phyloP scores from a whole-genome alignment of 306 rosid species.

The Pyrus betulifolia region DNA sequence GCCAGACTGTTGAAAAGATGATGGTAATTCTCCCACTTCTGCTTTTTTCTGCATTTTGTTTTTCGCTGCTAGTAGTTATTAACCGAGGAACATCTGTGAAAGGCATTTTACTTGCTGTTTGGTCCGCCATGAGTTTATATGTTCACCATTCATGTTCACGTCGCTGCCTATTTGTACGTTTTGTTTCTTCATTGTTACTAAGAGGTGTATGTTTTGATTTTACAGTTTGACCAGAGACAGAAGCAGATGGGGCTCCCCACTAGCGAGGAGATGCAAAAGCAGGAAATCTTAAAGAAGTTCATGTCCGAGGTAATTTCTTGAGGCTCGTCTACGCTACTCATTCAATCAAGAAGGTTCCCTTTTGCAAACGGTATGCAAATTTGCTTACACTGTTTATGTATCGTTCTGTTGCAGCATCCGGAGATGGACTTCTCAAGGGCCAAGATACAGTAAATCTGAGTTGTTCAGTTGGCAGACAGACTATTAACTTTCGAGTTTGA shows the following conservation, averaged over 20 bases:
- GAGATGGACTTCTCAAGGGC: constrained; percentile 90
- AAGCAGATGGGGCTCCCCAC: constrained; percentile 84
- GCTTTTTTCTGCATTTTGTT: not conserved
- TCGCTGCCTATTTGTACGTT: not conserved
- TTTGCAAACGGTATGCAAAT: not conserved
- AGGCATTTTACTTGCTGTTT: not conserved
- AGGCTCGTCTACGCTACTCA: not conserved
- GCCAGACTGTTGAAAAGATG: constrained; percentile 90
- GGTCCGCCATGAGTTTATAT: not conserved
- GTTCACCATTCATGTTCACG: not conserved
- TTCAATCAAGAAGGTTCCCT: not conserved
- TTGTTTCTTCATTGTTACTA: not conserved
- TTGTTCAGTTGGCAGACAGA: not conserved
- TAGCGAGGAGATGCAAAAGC: constrained; percentile 78
- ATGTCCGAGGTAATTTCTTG: constrained; percentile 57
- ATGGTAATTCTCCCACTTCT: constrained; percentile 42
- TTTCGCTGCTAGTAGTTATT: not conserved
- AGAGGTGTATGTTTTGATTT: not conserved
- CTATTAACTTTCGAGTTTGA: not conserved
- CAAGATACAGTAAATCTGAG: constrained; percentile 38
- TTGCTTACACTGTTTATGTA: not conserved
- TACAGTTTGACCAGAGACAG: constrained; percentile 92
- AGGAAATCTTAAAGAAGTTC: constrained; percentile 75
- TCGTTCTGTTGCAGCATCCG: constrained; percentile 65
- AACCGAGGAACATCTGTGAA: not conserved